Base-by-base conservation (phyloP, 306 rosid genomes). In the Trifolium fragiferum region DNA sequence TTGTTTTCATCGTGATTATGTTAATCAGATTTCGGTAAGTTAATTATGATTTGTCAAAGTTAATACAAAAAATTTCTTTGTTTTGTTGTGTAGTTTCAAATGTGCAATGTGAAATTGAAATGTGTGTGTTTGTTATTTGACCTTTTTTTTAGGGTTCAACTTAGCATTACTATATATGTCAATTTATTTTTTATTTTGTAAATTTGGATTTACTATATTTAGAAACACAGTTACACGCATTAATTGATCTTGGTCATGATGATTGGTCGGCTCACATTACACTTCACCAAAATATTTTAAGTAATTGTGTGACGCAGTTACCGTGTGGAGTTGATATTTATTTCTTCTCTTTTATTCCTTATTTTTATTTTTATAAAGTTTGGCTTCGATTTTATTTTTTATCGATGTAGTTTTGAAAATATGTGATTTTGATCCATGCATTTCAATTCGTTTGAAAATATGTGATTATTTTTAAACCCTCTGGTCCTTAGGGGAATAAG, bases 1-100 rank as follows among this genome's bases (percentile, higher is more conserved):
- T 13, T 86, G 79, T 65, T 85, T 85, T 49, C 91, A 78, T 65
- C 66, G 84, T n/a, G 87, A 70, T 57, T 92, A 89, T 51, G 61
- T 85, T 7, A 72, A 68, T n/a, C 91, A 89, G 82, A 84, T 92
- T 65, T 74, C 70, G 89, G 96, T 90, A 38, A 84, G 86, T 25
- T 30, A 37, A 46, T 8, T 13, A 13, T 23, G 0, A 7, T 11
- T 20, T 41, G 12, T 18, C 71, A 41, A 41, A 35, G 51, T 65
- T 23, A 2, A 37, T 33, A 16, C 9, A 0, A 19, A 1, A 33
- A n/a, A 5, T 32, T 61, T 8, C 14, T 61, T 3, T n/a, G 21
- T n/a, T 19, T 54, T 19, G 15, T 9, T 21, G 6, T 30, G 33
- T 54, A 9, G 15, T 4, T 54, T 54, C 30, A 10, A 19, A 10